Evolutionary conservation across 2,329 filamentous ascomycete genomes (phyloP), one percentile per base, ranked within the genome.

Genomic region (Ceratocystis diversiconidia): DNA sequence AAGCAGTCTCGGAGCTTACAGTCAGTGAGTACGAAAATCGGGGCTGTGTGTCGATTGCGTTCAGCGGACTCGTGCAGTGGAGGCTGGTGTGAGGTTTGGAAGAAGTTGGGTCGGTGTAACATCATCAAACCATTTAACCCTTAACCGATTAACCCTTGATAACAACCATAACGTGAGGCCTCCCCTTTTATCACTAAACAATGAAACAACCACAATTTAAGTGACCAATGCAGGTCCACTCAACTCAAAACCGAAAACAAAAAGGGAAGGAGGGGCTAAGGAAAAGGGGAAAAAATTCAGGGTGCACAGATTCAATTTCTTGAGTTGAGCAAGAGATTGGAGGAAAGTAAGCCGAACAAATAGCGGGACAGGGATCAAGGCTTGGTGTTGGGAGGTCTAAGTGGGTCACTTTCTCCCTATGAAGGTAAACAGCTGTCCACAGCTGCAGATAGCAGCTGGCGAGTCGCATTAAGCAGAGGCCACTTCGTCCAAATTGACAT

Each of bases 21-120:
- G 78, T 77, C 66, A 74, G 77, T 61, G 77, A 82, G 67, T 81
- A 76, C 2, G 79, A 77, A 70, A 64, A 65, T 4, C 36, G 46
- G 32, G 62, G 63, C 3, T 65, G 48, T 44, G 41, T 48, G 30
- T 61, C 57, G 15, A 52, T 66, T 55, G 52, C 28, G n/a, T 30
- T 79, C 76, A 75, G 71, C 72, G n/a, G 75, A 57, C 73, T 79
- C 36, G 74, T 76, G 61, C 73, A 74, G 67, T 84, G 82, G 82
- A 77, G 79, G 19, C 70, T 84, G 69, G 76, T 82, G 17, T 76
- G 69, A 70, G 67, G 36, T 28, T n/a, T 50, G 12, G 10, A 28
- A 22, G 55, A n/a, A 30, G 19, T 36, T 36, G 36, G 36, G 10
- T 4, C 3, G 10, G 55, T 59, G 55, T 59, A 36, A 59, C 55